A percentile compares a stretch with the other conserved stretches of the same genome.
These are phyloP conservation scores for Flaveria brownii DNA, from an alignment of 129 eudicot genomes.

Conservation along the genomic window DNA sequence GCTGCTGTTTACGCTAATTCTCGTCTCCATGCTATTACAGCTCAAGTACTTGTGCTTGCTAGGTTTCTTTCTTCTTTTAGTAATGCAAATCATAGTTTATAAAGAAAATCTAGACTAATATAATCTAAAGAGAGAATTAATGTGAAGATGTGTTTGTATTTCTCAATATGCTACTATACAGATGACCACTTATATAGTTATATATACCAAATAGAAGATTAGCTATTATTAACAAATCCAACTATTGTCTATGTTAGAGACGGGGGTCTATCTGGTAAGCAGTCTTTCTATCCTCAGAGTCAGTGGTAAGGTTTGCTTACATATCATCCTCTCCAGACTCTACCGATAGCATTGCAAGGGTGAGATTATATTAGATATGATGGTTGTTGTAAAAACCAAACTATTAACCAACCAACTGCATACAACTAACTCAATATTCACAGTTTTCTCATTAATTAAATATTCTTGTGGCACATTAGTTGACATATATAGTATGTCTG, in stretches of 20 bases:
- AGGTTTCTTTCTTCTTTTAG: conserved; percentile 36
- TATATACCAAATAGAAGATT: background rate
- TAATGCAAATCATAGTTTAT: background rate
- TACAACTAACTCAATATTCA: background rate
- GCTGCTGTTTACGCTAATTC: conserved; percentile 62
- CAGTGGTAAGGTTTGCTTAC: no score
- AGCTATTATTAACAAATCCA: background rate
- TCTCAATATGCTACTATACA: no score
- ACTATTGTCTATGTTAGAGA: background rate
- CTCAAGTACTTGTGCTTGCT: conserved; percentile 56
- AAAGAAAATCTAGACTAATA: background rate
- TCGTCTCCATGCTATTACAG: conserved; percentile 59
- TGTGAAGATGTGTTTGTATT: no score
- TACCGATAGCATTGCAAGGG: no score
- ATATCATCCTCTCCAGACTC: no score
- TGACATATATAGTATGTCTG: conserved; percentile 13
- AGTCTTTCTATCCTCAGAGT: no score
- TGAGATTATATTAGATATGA: no score
- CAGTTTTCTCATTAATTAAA: background rate
- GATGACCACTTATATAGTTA: no score
- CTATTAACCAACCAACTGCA: background rate
- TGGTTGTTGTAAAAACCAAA: background rate
- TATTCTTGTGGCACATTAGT: background rate
- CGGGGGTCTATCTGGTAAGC: no score
- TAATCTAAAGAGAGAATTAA: no score